Evolutionary conservation across 345 rosid species (phyloP).

Genomic region (Salix brachista): DNA sequence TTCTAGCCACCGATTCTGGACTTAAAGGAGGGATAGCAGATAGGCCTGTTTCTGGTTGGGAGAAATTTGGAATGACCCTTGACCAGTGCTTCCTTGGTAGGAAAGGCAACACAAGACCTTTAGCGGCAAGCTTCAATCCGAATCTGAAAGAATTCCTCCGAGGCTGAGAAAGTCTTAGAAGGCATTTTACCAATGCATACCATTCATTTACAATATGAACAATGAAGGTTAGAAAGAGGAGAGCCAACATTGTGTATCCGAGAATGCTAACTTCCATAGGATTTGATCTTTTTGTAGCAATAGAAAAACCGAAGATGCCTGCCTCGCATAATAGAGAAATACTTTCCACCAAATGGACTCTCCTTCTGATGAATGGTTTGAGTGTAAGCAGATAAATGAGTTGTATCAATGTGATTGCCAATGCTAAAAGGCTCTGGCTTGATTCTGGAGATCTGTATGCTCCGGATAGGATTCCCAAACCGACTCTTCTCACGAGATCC

Average conservation of each 20-base stretch:
- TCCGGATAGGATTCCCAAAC: conserved; percentile 41
- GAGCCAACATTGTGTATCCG: conserved; percentile 39
- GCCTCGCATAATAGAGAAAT: conserved; percentile 40
- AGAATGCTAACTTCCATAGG: conserved; percentile 12
- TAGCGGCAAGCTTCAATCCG: conserved; percentile 36
- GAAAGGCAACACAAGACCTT: conserved; percentile 47
- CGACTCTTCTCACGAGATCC: conserved; percentile 43
- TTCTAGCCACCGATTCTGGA: conserved; percentile 22
- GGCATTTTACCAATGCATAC: conserved; percentile 35
- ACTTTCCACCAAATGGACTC: conserved; percentile 41
- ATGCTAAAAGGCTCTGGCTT: conserved; percentile 37
- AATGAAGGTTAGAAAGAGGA: conserved; percentile 39
- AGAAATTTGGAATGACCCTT: conserved; percentile 24
- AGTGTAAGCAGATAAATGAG: conserved; percentile 32
- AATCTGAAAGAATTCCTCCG: conserved; percentile 30
- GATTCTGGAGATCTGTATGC: conserved; percentile 21
- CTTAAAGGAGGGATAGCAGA: conserved; percentile 30
- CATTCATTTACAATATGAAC: conserved; percentile 45
- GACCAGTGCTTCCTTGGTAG: conserved; percentile 45
- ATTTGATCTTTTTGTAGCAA: conserved; percentile 20
- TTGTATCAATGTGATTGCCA: conserved; percentile 38
- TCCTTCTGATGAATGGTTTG: conserved; percentile 40
- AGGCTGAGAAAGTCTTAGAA: conserved; percentile 33
- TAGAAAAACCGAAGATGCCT: conserved; percentile 33
- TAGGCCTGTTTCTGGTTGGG: conserved; percentile 30